Conservation (phyloP, 495 filamentous ascomycete species). For the Penicillium paxilli region DNA sequence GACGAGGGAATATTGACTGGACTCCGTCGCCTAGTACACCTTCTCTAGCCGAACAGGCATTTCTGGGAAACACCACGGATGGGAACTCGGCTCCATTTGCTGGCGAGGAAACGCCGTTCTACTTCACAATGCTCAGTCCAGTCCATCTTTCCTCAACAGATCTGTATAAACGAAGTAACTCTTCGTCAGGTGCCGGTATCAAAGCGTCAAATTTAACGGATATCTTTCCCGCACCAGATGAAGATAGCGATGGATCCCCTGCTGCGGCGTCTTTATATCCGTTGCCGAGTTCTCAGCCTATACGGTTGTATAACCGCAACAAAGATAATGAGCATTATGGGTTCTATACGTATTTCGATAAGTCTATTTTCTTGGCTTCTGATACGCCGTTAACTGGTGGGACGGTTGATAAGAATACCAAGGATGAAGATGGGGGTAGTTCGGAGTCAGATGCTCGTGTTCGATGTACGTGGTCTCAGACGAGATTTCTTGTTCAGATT, state of each 20-base stretch:
- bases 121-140: conserved; percentile 44
- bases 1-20: conserved; percentile 32
- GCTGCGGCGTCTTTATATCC: conserved; percentile 69
- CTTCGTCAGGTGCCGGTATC: conserved; percentile 9
- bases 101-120: conserved; percentile 55
- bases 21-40: conserved; percentile 64
- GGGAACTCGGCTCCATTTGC: conserved; percentile 55
- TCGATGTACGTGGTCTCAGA: conserved; percentile 78
- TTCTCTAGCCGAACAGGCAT: conserved; percentile 64
- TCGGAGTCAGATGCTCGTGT: conserved; percentile 58
- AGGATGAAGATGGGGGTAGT: conserved; percentile 67
- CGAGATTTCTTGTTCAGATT: conserved; percentile 85
- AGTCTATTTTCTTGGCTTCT: conserved; percentile 76
- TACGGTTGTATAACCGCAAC: conserved; percentile 84
- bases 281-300: conserved; percentile 68
- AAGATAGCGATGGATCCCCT: conserved; percentile 66
- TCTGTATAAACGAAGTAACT: conserved; percentile 24
- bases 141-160: conserved; percentile 23
- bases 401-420: conserved; percentile 33
- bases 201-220: conserved; percentile 46
- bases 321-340: conserved; percentile 82
- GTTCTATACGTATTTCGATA: conserved; percentile 90
- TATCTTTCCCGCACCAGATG: conserved; percentile 59
- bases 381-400: conserved; percentile 37
- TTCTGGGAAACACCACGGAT: conserved; percentile 85